Base-by-base conservation (phyloP, 352 stramenopile species). In the Aphanomyces cochlioides region DNA sequence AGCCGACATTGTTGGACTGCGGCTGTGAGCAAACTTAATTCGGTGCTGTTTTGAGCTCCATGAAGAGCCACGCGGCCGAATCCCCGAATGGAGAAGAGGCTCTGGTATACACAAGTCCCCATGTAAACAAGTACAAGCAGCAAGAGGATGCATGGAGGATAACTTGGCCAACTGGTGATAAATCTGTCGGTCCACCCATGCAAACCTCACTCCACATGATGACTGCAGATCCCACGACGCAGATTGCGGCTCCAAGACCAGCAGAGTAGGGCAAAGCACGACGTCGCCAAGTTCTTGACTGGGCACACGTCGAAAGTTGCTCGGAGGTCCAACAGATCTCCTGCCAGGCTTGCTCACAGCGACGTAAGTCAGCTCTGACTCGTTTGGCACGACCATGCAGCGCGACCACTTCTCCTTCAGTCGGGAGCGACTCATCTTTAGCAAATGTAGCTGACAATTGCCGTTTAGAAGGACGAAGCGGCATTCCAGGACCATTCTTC, bases 151-250 rank as follows among this genome's bases (percentile, higher is more conserved):
- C 15, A 58, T 36, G 50, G 8, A 58, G 50, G 34, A 73, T 73
- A 5, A 83, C 71, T 34, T 76, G 36, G 40, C 80, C 74, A 47
- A 77, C 34, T 12, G 75, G 58, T 41, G 69, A 76, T 50, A 78
- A 50, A 56, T 53, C 19, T 13, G 13, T 4, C 17, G 21, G 47
- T 72, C 75, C 84, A 8, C 73, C 70, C 80, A 92, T 88, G 0
- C 78, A 87, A 38, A 89, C 59, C 58, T 92, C 84, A 12, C 82
- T 79, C 82, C 82, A 92, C 41, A 87, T 58, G n/a, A 92, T 77
- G 56, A 78, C 76, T 3, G 85, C 59, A 21, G 82, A 88, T n/a
- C 73, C 59, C 15, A 81, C 50, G 0, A 84, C n/a, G 88, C 67
- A 61, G 75, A 79, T 5, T 72, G 70, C 2, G 77, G 75, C 15